These are phyloP conservation scores for Dryadomyces quercus-mongolicae DNA, from an alignment of 2,329 filamentous ascomycete genomes.

Conservation along the genomic window DNA sequence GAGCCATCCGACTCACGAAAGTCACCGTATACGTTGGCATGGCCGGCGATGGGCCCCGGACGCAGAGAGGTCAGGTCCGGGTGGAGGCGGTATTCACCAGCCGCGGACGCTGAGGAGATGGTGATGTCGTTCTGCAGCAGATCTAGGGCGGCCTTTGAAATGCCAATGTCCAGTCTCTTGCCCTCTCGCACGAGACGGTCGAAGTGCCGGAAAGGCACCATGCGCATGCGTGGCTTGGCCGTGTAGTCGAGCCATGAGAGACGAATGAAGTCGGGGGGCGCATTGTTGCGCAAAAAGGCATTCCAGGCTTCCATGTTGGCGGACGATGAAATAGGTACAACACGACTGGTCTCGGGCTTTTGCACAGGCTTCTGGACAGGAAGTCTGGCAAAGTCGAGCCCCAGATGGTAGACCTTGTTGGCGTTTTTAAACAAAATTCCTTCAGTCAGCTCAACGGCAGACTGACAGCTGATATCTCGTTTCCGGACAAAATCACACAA, in stretches of 20 bases:
- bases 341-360: neutral
- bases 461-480: slow-evolving; percentile 44
- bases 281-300: slow-evolving; percentile 33
- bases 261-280: slow-evolving; percentile 52
- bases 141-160: slow-evolving; percentile 52
- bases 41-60: slow-evolving; percentile 42
- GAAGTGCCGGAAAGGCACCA: slow-evolving; percentile 52
- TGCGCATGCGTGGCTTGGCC: slow-evolving; percentile 51
- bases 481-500: slow-evolving; percentile 55
- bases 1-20: slow-evolving; percentile 47
- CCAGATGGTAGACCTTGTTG: slow-evolving; percentile 59
- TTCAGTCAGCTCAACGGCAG: slow-evolving; percentile 52
- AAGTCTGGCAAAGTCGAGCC: slow-evolving; percentile 18
- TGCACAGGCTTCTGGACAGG: no score
- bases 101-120: slow-evolving; percentile 39
- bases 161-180: slow-evolving; percentile 36
- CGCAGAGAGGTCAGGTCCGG: slow-evolving; percentile 54
- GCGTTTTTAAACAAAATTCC: slow-evolving; percentile 67
- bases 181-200: slow-evolving; percentile 32
- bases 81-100: slow-evolving; percentile 53
- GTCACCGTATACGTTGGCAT: slow-evolving; percentile 54
- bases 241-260: slow-evolving; percentile 72
- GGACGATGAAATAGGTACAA: no score
- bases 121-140: slow-evolving; percentile 55
- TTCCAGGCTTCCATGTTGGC: slow-evolving; percentile 20